phyloP scores from a whole-genome alignment of 768 basidiomycete genomes.

The Termitomyces bulborhizus region DNA sequence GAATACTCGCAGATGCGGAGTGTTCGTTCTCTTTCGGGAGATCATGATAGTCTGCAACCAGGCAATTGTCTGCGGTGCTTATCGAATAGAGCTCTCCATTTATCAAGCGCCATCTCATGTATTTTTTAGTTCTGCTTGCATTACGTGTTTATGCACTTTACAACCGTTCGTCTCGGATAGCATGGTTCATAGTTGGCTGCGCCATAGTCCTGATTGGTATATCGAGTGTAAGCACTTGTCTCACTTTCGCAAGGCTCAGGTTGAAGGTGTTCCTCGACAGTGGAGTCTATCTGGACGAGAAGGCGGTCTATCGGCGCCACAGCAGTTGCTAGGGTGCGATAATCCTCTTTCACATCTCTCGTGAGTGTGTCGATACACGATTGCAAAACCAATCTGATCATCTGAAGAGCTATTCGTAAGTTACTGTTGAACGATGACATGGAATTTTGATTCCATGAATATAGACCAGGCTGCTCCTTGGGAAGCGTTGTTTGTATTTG shows the following conservation, averaged over 20 bases:
- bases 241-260: background rate
- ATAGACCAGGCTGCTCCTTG: slow-evolving; percentile 5
- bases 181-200: background rate
- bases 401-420: background rate
- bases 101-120: background rate
- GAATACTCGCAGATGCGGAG: background rate
- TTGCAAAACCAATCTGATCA: background rate
- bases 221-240: background rate
- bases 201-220: background rate
- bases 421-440: background rate
- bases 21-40: background rate
- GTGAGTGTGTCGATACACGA: background rate
- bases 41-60: background rate
- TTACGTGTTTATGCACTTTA: background rate
- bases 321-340: background rate
- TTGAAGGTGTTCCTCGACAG: background rate
- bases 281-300: background rate
- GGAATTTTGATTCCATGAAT: background rate
- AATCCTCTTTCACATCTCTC: background rate
- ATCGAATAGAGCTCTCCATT: background rate
- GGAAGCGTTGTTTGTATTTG: slow-evolving; percentile 7
- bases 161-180: slow-evolving; percentile 1
- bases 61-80: background rate
- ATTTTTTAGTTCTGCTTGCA: background rate
- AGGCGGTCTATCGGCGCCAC: background rate